These are phyloP conservation scores for Aspergillus saccharolyticus DNA, from an alignment of 495 filamentous ascomycete species.

Conservation along the genomic window DNA sequence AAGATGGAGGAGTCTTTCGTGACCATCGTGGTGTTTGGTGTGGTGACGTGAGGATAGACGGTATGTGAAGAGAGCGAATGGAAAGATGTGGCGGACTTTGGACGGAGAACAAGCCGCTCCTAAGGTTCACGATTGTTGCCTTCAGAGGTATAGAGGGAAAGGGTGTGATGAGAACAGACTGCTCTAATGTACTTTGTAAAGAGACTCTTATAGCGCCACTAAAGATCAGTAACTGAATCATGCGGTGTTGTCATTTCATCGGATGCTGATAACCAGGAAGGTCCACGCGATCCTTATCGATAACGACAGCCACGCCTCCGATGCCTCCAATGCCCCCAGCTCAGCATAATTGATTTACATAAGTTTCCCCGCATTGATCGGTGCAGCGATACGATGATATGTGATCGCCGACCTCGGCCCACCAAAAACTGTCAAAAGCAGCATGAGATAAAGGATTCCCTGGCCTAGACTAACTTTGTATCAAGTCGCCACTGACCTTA, in stretches of 20 bases:
- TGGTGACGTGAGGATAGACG: conserved; percentile 37
- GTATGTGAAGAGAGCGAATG: conserved; percentile 28
- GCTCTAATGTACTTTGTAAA: conserved; percentile 28
- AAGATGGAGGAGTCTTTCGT: conserved; percentile 24
- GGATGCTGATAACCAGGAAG: conserved; percentile 4
- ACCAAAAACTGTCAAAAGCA: not conserved
- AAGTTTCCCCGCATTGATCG: not conserved
- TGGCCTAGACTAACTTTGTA: not conserved
- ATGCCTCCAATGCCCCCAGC: not conserved
- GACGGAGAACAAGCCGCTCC: not conserved
- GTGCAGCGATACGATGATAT: not conserved
- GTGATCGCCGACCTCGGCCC: not conserved
- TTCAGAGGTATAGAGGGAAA: not conserved
- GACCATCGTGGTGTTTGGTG: conserved; percentile 35
- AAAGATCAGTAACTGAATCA: not conserved
- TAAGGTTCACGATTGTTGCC: not conserved
- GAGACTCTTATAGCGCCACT: conserved; percentile 27
- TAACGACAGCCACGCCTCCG: not conserved
- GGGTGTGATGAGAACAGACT: not conserved
- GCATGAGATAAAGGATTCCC: not conserved
- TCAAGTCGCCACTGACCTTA: not conserved
- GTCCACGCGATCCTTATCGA: conserved; percentile 13
- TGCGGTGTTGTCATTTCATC: not conserved
- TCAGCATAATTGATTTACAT: not conserved
- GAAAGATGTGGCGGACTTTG: not conserved